phyloP scores from a whole-genome alignment of 2,329 filamentous ascomycete genomes.

The Fusarium tuaranense region DNA sequence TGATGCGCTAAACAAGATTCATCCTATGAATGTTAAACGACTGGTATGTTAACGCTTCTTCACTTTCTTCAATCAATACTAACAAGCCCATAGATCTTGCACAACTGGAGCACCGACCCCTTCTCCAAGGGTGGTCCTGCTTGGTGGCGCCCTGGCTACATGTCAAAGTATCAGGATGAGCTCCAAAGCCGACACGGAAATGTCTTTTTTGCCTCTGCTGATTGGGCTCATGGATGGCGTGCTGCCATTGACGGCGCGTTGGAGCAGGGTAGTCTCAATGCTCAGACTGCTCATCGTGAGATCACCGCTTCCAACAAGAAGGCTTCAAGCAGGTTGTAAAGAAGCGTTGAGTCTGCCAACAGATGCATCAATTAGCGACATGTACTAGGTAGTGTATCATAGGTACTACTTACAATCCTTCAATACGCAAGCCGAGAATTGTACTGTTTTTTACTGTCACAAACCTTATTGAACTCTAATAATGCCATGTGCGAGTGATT shows the following conservation, averaged over 20 bases:
- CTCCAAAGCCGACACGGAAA: constrained; percentile 43
- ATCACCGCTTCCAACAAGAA: background rate
- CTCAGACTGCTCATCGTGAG: constrained; percentile 7
- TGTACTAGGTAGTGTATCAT: background rate
- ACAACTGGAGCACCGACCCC: constrained; percentile 44
- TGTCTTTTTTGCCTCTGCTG: constrained; percentile 41
- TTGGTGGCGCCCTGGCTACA: constrained; percentile 36
- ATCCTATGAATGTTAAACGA: constrained; percentile 28
- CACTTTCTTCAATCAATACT: background rate
- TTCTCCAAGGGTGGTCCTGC: constrained; percentile 35
- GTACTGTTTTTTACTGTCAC: background rate
- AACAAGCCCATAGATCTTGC: constrained; percentile 6
- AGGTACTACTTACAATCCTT: background rate
- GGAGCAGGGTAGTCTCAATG: constrained; percentile 31
- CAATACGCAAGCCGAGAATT: background rate
- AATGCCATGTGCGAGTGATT: background rate
- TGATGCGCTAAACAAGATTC: constrained; percentile 17
- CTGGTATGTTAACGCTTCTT: background rate
- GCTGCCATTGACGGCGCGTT: constrained; percentile 46
- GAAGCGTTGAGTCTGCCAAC: too few species aligned
- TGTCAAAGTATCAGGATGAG: constrained; percentile 43
- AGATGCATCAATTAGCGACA: background rate
- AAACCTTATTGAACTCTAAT: too few species aligned
- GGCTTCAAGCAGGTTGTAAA: background rate
- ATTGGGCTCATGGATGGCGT: constrained; percentile 46